Percentiles rank a stretch among this genome's conserved stretches.
Evolutionary conservation across 192 early-diverging fungal genomes (phyloP).

Genomic region (Entophlyctis luteolus): DNA sequence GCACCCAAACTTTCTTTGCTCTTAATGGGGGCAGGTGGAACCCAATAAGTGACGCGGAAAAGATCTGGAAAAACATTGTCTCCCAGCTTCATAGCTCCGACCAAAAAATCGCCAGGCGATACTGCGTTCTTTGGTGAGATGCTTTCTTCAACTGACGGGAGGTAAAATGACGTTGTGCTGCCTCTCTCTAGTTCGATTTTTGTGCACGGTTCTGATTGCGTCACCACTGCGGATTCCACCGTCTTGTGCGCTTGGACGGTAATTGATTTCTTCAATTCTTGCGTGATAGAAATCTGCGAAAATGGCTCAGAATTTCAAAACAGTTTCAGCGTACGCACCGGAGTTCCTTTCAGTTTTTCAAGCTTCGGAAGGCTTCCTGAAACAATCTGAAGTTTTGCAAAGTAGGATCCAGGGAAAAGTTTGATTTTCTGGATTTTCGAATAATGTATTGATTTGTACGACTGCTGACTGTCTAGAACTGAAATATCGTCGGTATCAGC

Average conservation of each 20-base stretch:
- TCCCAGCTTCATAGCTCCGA: slow-evolving; percentile 51
- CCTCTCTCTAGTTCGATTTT: slow-evolving; percentile 53
- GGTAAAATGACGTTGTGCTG: slow-evolving; percentile 45
- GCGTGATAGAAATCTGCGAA: slow-evolving; percentile 67
- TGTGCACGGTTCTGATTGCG: too few relatives aligned
- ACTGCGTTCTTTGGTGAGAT: slow-evolving; percentile 62
- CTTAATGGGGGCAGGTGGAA: slow-evolving; percentile 47
- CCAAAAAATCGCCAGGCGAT: slow-evolving; percentile 74
- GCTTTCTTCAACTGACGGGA: slow-evolving; percentile 49
- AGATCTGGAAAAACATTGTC: slow-evolving; percentile 26
- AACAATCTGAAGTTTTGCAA: slow-evolving; percentile 71
- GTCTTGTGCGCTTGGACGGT: slow-evolving; percentile 49
- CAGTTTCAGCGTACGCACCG: too few relatives aligned
- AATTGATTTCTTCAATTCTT: slow-evolving; percentile 54
- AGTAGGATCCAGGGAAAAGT: slow-evolving; percentile 76
- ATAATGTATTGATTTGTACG: slow-evolving; percentile 51
- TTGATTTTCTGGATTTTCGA: slow-evolving; percentile 69
- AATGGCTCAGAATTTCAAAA: too few relatives aligned
- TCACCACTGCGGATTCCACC: slow-evolving; percentile 52
- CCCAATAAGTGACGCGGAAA: slow-evolving; percentile 44
- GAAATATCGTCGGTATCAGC: slow-evolving; percentile 12
- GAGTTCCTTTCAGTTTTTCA: slow-evolving; percentile 62
- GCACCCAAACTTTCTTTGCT: too few relatives aligned
- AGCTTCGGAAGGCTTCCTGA: slow-evolving; percentile 63
- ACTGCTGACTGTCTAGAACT: slow-evolving; percentile 80